Base-by-base conservation (phyloP, 2,329 filamentous ascomycete species). In the Exophiala bonariae region DNA sequence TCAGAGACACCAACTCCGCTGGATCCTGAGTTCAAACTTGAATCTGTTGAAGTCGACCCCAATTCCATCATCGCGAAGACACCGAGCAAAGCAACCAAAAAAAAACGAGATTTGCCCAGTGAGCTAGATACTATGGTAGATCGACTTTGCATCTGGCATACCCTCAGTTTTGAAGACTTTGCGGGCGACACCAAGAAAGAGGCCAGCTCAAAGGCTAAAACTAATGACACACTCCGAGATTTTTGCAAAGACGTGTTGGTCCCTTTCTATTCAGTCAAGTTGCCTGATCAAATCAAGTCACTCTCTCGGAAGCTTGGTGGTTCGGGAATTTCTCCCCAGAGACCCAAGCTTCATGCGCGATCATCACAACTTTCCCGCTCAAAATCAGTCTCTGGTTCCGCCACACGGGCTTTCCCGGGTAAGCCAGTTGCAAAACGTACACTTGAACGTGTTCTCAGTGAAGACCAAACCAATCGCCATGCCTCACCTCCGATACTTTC, bases 161-260 rank as follows among this genome's bases (percentile, higher is more conserved):
- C 72, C 19, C 69, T 76, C 39, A 68, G 63, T 47, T 61, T 66
- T 28, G 68, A 68, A 20, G 71, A 72, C 22, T 50, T 61, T 1
- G 61, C 65, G 18, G 55, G 61, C 13, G 49, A 57, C 20, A 22
- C 34, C 20, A 14, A 16, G 7, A 34, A 30, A 32, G 33, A 36
- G n/a, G 41, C 42, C 8, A 44, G 45, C 18, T 37, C 33, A 57
- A 61, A 23, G 32, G 40, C 28, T 14, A 46, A 49, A n/a, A 63
- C 69, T 16, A 71, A 62, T 30, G 71, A 75, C 51, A 66, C 66
- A n/a, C 62, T 76, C 14, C 70, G 69, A 18, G 72, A 76, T 42
- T 77, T 76, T 49, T 76, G 72, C 56, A 71, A 68, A 1, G 73
- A 77, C 47, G 71, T 77, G 4, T 68, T 77, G 38, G 63, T 76